Evolutionary conservation across 106 monocot genomes (phyloP).

Genomic region (Apostasia ramifera): DNA sequence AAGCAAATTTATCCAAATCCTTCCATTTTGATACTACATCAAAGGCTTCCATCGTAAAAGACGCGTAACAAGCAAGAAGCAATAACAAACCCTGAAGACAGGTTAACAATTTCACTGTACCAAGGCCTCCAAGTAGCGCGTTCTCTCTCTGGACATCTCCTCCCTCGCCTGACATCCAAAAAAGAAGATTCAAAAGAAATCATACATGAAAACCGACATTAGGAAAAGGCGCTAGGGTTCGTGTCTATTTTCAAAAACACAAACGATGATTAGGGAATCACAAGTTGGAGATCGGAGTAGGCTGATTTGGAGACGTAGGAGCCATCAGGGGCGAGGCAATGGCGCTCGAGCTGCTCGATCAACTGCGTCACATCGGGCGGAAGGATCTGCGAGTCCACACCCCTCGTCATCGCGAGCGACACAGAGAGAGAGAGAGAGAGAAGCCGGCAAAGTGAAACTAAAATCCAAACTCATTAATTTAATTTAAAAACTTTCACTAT

Average conservation of each 20-base stretch:
- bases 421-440: no score
- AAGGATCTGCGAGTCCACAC: constrained; percentile 29
- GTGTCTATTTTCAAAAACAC: background rate
- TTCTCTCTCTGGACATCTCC: constrained; percentile 79
- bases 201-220: constrained; percentile 4
- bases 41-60: background rate
- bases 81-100: constrained; percentile 9
- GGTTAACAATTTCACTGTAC: constrained; percentile 14
- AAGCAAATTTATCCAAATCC: background rate
- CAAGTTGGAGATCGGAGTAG: constrained; percentile 72
- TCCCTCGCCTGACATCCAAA: constrained; percentile 65
- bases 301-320: constrained; percentile 78
- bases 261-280: constrained; percentile 8
- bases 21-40: background rate
- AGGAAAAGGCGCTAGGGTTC: background rate
- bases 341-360: constrained; percentile 88
- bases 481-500: no score
- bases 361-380: constrained; percentile 66
- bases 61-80: background rate
- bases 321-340: constrained; percentile 83
- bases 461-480: no score
- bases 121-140: constrained; percentile 79
- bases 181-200: background rate
- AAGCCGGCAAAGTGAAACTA: no score
- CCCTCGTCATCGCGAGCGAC: constrained; percentile 53